phyloP scores from a whole-genome alignment of 768 basidiomycete species.

The Agrocybe praecox region DNA sequence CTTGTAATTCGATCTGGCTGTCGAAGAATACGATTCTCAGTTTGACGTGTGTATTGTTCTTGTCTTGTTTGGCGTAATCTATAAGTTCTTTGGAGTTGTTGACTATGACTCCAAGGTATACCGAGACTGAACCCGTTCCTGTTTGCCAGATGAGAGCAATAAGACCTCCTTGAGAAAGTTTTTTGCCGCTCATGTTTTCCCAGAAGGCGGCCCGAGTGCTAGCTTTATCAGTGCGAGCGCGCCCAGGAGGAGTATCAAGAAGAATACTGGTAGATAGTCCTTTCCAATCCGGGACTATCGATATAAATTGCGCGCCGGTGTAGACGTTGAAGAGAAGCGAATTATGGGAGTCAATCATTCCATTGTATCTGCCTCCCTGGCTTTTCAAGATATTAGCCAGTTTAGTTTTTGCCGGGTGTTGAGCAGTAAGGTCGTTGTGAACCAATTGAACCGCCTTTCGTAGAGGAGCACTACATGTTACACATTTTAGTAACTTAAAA shows the following conservation, averaged over 20 bases:
- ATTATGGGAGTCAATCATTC: conserved; percentile 40
- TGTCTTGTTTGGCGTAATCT: conserved; percentile 37
- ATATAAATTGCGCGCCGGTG: conserved; percentile 50
- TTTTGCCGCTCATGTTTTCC: conserved; percentile 60
- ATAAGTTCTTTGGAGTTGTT: conserved; percentile 46
- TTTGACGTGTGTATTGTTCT: conserved; percentile 33
- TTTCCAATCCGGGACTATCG: conserved; percentile 50
- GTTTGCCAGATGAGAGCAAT: conserved; percentile 59
- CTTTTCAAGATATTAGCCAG: conserved; percentile 49
- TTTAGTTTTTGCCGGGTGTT: conserved; percentile 29
- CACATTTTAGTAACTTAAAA: not conserved
- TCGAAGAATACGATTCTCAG: conserved; percentile 69
- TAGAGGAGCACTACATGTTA: conserved; percentile 47
- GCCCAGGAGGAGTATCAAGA: conserved; percentile 57
- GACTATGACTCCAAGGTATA: conserved; percentile 57
- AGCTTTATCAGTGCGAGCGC: conserved; percentile 42
- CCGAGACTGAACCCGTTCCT: conserved; percentile 26
- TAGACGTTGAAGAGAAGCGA: conserved; percentile 66
- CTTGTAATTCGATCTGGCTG: conserved; percentile 51
- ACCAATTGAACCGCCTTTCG: conserved; percentile 53
- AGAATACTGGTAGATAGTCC: conserved; percentile 51
- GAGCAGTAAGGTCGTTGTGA: conserved; percentile 36
- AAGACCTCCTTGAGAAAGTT: conserved; percentile 63
- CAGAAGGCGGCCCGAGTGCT: conserved; percentile 54
- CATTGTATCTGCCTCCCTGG: conserved; percentile 62